Conservation (phyloP, 1,139 yeast genomes). For the Meyerozyma sp. region DNA sequence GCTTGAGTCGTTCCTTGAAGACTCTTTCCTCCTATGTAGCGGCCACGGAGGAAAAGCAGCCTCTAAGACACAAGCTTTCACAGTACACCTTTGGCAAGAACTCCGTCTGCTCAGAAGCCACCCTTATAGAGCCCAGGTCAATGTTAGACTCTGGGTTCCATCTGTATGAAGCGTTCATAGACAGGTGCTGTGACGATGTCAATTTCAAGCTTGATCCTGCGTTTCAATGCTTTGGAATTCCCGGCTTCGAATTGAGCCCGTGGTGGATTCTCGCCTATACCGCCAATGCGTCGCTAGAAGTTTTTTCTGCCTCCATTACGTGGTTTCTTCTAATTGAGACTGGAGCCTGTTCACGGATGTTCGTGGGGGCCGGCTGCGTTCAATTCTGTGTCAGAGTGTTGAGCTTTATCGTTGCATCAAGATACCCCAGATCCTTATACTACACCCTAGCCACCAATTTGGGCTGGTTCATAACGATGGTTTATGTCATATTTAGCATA, state of each 20-base stretch:
- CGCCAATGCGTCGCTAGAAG: neutral
- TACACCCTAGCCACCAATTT: neutral
- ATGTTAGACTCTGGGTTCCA: neutral
- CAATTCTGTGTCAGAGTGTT: neutral
- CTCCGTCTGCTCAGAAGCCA: neutral
- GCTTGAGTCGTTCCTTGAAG: neutral
- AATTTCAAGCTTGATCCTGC: constrained; percentile 8
- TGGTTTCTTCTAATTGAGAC: neutral
- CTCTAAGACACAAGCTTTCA: neutral
- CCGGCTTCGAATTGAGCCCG: neutral
- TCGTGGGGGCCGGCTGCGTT: neutral
- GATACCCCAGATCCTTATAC: neutral
- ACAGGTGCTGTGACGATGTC: neutral
- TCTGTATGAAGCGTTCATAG: neutral
- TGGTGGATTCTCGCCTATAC: neutral
- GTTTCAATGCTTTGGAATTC: constrained; percentile 7
- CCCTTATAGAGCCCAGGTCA: neutral
- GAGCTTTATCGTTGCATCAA: neutral
- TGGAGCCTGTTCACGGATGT: neutral
- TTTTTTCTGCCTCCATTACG: neutral
- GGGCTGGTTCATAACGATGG: neutral
- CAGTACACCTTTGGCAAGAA: constrained; percentile 1
- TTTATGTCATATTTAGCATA: neutral
- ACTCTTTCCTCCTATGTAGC: neutral
- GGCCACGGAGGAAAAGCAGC: neutral